Evolutionary conservation across 169 alveolate genomes (phyloP).

Genomic region (Cryptosporidium sp.): DNA sequence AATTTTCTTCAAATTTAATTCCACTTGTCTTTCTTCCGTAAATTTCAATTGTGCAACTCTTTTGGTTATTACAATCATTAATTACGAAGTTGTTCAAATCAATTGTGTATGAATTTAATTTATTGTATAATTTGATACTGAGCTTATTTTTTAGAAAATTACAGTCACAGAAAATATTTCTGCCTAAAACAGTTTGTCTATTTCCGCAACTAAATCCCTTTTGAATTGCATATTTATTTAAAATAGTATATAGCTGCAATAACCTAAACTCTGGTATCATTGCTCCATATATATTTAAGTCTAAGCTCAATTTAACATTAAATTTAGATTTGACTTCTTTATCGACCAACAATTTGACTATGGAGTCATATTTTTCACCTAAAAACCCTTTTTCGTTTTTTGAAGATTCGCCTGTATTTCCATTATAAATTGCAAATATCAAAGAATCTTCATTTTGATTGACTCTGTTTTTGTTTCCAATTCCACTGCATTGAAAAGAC

Average conservation of each 20-base stretch:
- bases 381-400: neutral
- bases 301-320: neutral
- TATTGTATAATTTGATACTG: neutral
- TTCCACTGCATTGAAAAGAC: neutral
- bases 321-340: neutral
- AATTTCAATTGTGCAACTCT: constrained; percentile 26
- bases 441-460: neutral
- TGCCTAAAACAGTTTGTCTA: constrained; percentile 6
- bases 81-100: constrained; percentile 7
- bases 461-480: neutral
- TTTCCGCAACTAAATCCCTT: constrained; percentile 9
- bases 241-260: constrained; percentile 2
- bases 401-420: neutral
- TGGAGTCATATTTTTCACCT: neutral
- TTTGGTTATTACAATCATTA: neutral
- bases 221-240: constrained; percentile 17
- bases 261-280: constrained; percentile 41
- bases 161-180: constrained; percentile 48
- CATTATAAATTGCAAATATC: neutral
- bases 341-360: neutral
- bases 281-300: constrained; percentile 28
- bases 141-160: constrained; percentile 4
- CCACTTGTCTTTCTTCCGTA: constrained; percentile 6
- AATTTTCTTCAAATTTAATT: constrained; percentile 14
- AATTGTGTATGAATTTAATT: neutral